These are phyloP conservation scores for Metschnikowia drakensbergensis DNA, from an alignment of 805 yeast species.

Conservation along the genomic window DNA sequence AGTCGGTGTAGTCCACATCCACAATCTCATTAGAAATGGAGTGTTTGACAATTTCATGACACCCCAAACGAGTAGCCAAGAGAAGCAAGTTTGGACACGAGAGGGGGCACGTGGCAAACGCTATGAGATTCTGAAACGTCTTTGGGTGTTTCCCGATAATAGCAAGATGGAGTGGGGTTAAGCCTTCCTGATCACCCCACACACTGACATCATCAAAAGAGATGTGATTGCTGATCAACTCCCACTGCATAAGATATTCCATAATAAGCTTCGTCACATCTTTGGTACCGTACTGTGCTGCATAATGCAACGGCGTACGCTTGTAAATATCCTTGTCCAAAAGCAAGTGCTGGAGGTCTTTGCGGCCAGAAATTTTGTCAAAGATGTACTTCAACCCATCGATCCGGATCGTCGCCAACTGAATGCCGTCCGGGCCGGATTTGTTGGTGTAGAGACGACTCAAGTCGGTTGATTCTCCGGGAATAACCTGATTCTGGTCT, in stretches of 20 bases:
- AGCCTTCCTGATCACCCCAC: slow-evolving; percentile 78
- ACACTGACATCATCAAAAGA: slow-evolving; percentile 52
- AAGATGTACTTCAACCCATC: slow-evolving; percentile 60
- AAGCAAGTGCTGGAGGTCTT: slow-evolving; percentile 29
- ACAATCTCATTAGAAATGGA: slow-evolving; percentile 56
- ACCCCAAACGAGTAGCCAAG: slow-evolving; percentile 65
- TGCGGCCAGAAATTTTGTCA: slow-evolving; percentile 35
- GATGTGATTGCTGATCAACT: slow-evolving; percentile 42
- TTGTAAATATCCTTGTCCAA: slow-evolving; percentile 69
- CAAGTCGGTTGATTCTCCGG: slow-evolving; percentile 30
- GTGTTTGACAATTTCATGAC: slow-evolving; percentile 50
- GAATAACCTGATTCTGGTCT: slow-evolving; percentile 41
- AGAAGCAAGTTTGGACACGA: slow-evolving; percentile 56
- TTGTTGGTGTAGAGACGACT: slow-evolving; percentile 25
- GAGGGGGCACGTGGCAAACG: slow-evolving; percentile 34
- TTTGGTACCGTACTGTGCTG: slow-evolving; percentile 80
- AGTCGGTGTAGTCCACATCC: slow-evolving; percentile 59
- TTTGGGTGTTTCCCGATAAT: slow-evolving; percentile 78
- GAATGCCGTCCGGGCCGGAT: slow-evolving; percentile 54
- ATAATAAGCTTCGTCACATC: slow-evolving; percentile 58
- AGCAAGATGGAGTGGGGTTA: slow-evolving; percentile 81
- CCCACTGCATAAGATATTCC: slow-evolving; percentile 55
- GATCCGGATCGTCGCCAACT: slow-evolving; percentile 43
- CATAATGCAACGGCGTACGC: slow-evolving; percentile 86
- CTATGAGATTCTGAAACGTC: slow-evolving; percentile 60